A percentile compares a stretch with the other conserved stretches of the same genome.
phyloP scores from a whole-genome alignment of 352 stramenopile species.

The Globisporangium orthogonon region DNA sequence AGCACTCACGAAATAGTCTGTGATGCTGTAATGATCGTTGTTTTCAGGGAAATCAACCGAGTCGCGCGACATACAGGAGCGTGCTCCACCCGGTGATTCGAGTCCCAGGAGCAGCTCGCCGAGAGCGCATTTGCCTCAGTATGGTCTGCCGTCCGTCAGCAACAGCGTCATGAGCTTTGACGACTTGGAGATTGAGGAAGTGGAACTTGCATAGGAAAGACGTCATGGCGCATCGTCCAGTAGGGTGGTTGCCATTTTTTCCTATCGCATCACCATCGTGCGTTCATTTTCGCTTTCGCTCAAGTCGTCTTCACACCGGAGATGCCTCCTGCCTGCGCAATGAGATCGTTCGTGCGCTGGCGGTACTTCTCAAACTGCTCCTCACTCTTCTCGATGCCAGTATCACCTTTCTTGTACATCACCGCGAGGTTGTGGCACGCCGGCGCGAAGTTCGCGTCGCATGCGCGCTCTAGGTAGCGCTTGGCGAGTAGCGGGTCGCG shows the following conservation, averaged over 20 bases:
- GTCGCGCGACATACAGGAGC: not conserved
- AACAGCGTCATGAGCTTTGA: conserved; percentile 29
- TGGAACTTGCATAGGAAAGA: conserved; percentile 21
- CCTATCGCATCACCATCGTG: not conserved
- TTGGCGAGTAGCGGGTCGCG: conserved; percentile 57
- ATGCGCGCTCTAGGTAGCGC: conserved; percentile 62
- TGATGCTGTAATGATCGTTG: not conserved
- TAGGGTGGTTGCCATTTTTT: not conserved
- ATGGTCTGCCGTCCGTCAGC: not conserved
- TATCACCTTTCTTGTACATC: conserved; percentile 87
- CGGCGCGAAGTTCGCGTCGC: conserved; percentile 79
- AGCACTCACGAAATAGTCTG: not conserved
- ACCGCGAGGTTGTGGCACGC: conserved; percentile 87
- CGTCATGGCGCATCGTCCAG: not conserved
- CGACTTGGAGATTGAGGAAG: conserved; percentile 61
- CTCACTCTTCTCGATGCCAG: conserved; percentile 56
- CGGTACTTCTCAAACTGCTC: conserved; percentile 68
- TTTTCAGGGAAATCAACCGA: not conserved
- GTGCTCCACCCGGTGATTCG: not conserved
- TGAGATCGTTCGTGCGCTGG: conserved; percentile 67
- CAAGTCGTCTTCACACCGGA: conserved; percentile 29
- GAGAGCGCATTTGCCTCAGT: not conserved
- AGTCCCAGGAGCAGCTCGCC: conserved; percentile 1
- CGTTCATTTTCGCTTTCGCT: conserved; percentile 5
- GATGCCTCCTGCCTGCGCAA: conserved; percentile 68